Evolutionary conservation across 495 filamentous ascomycete genomes (phyloP).

Genomic region (Xylaria acuta): DNA sequence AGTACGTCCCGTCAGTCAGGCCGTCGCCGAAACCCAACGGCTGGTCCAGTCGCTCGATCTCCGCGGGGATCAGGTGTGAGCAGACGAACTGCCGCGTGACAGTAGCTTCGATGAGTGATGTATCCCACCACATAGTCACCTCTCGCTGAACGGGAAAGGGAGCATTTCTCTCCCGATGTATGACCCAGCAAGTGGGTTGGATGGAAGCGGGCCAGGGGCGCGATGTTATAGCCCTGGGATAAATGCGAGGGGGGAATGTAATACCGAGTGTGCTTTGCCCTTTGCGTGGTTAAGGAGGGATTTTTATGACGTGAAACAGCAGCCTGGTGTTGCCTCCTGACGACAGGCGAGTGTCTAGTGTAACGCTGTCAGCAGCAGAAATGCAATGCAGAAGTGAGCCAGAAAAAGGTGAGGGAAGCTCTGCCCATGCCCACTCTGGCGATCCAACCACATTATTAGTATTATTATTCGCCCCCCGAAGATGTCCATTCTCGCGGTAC

Average conservation of each 20-base stretch:
- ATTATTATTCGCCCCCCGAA: background rate
- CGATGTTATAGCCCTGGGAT: conserved; percentile 15
- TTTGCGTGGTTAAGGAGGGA: background rate
- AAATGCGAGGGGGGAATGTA: background rate
- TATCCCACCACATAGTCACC: conserved; percentile 75
- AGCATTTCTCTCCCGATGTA: conserved; percentile 35
- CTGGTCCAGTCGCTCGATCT: conserved; percentile 69
- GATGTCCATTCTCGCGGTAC: conserved; percentile 2
- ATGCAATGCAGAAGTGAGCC: conserved; percentile 7
- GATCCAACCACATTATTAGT: background rate
- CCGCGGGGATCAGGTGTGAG: conserved; percentile 67
- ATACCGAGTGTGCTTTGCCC: background rate
- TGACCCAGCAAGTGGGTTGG: conserved; percentile 6
- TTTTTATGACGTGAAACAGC: conserved; percentile 20
- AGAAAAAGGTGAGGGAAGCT: conserved; percentile 14
- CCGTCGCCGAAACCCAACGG: conserved; percentile 84
- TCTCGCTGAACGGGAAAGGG: conserved; percentile 33
- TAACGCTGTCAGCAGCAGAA: conserved; percentile 19
- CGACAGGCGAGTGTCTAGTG: conserved; percentile 7
- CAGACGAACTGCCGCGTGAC: conserved; percentile 74
- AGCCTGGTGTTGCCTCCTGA: conserved; percentile 18
- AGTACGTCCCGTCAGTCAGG: conserved; percentile 87
- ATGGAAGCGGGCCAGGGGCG: background rate
- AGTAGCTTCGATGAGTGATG: conserved; percentile 74
- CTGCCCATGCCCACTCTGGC: conserved; percentile 5